These are phyloP conservation scores for Dactylonectria estremocensis DNA, from an alignment of 2,329 filamentous ascomycete species.

Conservation along the genomic window DNA sequence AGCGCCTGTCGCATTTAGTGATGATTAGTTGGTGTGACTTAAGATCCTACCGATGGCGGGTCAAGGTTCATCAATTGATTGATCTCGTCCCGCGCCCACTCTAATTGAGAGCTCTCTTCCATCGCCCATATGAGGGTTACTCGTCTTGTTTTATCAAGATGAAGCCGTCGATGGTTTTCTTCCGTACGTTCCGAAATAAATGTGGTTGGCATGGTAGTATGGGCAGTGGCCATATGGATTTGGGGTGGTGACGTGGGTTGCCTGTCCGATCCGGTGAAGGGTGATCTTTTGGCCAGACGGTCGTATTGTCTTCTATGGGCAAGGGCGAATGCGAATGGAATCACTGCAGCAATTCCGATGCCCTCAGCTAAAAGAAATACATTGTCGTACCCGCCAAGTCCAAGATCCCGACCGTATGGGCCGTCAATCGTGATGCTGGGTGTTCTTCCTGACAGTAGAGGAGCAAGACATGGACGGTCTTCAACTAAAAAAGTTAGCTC, in stretches of 20 bases:
- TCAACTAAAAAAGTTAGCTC: neutral
- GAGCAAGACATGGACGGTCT: neutral
- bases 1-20: neutral
- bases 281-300: neutral
- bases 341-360: neutral
- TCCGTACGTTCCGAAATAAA: neutral
- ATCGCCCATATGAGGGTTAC: neutral
- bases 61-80: neutral
- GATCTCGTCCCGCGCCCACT: neutral
- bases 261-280: neutral
- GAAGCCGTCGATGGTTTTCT: neutral
- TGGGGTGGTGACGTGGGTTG: neutral
- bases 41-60: neutral
- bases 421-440: neutral
- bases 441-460: neutral
- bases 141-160: neutral
- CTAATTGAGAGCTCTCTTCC: neutral
- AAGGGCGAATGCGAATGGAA: neutral
- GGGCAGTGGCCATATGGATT: neutral
- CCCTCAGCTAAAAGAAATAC: constrained; percentile 3
- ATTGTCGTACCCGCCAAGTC: neutral
- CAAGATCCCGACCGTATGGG: neutral
- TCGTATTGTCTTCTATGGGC: neutral
- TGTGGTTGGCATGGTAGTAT: neutral
- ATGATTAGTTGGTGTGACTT: neutral